Conservation (phyloP, 164 flowering plant genomes). For the Chimonanthus salicifolius region DNA sequence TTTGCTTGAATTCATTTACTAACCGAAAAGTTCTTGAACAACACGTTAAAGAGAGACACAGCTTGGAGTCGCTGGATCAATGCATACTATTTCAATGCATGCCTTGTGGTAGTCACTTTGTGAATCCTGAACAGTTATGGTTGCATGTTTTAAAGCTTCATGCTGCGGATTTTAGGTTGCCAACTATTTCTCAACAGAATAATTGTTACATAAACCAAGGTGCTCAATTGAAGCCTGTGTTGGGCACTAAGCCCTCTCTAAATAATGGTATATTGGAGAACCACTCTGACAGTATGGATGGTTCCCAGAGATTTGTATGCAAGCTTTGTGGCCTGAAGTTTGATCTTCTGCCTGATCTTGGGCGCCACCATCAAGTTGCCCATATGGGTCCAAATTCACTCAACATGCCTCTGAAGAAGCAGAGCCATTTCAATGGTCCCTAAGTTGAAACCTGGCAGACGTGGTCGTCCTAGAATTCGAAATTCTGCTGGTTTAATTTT, state of each 20-base stretch:
- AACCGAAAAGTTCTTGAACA: conserved; percentile 69
- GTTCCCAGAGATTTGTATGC: conserved; percentile 50
- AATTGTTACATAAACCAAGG: conserved; percentile 16
- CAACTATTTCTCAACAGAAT: conserved; percentile 28
- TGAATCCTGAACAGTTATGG: conserved; percentile 71
- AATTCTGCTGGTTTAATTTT: conserved; percentile 38
- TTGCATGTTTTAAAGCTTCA: conserved; percentile 71
- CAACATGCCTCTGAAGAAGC: conserved; percentile 44
- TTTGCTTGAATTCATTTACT: conserved; percentile 86
- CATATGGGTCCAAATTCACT: conserved; percentile 64
- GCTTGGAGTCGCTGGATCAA: conserved; percentile 55
- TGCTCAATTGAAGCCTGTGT: conserved; percentile 28
- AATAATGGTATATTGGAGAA: conserved; percentile 25
- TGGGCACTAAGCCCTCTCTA: conserved; percentile 3
- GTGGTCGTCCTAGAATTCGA: conserved; percentile 50
- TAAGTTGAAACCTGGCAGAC: conserved; percentile 66
- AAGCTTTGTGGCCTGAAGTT: conserved; percentile 86
- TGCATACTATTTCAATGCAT: conserved; percentile 80
- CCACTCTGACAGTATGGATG: conserved; percentile 29
- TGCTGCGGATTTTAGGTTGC: conserved; percentile 41
- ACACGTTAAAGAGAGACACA: conserved; percentile 88
- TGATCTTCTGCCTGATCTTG: conserved; percentile 95
- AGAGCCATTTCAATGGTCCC: conserved; percentile 44
- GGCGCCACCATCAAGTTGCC: conserved; percentile 98
- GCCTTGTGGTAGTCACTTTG: conserved; percentile 78